Conservation (phyloP, 176 grass and related monocot species). For the Areca catechu region DNA sequence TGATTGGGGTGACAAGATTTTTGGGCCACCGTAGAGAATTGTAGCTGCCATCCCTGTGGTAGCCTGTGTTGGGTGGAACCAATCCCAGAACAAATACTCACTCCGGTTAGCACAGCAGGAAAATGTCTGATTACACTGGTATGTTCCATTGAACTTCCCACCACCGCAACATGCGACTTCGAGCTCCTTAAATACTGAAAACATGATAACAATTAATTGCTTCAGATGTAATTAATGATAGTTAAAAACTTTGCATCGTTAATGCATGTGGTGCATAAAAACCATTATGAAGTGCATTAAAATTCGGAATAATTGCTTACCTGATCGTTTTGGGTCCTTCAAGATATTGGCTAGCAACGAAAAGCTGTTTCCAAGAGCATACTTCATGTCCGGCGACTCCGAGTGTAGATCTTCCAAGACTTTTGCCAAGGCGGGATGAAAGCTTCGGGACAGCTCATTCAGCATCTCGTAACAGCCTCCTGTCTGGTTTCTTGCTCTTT, state of each 20-base stretch:
- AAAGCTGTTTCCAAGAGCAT: conserved; percentile 35
- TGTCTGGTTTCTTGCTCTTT: conserved; percentile 15
- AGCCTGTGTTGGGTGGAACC: conserved; percentile 38
- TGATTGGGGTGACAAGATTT: conserved; percentile 32
- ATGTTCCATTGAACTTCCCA: conserved; percentile 9
- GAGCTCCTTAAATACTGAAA: conserved; percentile 32
- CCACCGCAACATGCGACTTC: conserved; percentile 38
- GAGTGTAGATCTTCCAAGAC: conserved; percentile 13
- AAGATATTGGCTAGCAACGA: conserved; percentile 23
- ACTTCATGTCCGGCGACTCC: conserved; percentile 33
- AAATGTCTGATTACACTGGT: conserved; percentile 9
- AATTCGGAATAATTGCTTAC: not conserved
- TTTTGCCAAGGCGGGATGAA: conserved; percentile 19
- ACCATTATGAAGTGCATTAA: too few species aligned
- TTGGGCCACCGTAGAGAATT: conserved; percentile 24
- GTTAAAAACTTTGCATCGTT: too few species aligned
- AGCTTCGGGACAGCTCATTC: conserved; percentile 21
- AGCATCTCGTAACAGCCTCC: conserved; percentile 29
- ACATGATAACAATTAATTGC: too few species aligned
- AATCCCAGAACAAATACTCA: conserved; percentile 44
- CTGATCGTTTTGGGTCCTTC: conserved; percentile 9
- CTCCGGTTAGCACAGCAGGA: conserved; percentile 26
- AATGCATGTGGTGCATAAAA: too few species aligned
- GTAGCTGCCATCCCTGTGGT: conserved; percentile 29
- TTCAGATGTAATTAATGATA: too few species aligned